A percentile compares a stretch with the other conserved stretches of the same genome.
These are phyloP conservation scores for Alisma plantagoaquatica DNA, from an alignment of 106 monocot species.

Conservation along the genomic window DNA sequence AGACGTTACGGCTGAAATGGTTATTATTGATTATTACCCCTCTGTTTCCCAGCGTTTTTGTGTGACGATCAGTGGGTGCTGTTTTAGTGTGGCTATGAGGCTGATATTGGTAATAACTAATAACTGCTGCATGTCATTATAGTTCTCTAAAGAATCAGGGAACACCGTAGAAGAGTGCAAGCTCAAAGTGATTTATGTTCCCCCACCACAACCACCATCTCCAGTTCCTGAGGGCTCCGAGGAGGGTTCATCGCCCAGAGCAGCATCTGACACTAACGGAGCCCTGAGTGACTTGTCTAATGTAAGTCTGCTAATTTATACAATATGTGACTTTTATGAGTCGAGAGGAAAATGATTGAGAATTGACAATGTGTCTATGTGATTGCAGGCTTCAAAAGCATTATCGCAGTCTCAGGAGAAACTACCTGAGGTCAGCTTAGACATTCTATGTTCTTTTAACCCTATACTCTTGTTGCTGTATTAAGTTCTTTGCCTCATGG, in stretches of 20 bases:
- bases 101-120: neutral
- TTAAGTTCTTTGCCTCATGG: neutral
- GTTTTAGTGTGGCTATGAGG: no score
- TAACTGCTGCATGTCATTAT: neutral
- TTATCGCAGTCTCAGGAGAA: conserved; percentile 32
- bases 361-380: neutral
- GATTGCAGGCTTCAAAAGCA: conserved; percentile 34
- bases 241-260: conserved; percentile 44
- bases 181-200: conserved; percentile 44
- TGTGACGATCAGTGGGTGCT: neutral
- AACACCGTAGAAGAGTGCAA: conserved; percentile 50
- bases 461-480: no score
- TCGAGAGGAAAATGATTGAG: neutral
- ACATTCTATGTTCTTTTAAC: no score
- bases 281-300: conserved; percentile 18
- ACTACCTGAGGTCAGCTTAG: conserved; percentile 37
- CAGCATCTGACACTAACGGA: conserved; percentile 45
- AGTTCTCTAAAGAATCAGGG: conserved; percentile 62
- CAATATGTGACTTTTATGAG: no score
- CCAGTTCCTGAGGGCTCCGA: conserved; percentile 53
- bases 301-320: conserved; percentile 22
- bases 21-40: conserved; percentile 3
- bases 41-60: neutral
- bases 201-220: conserved; percentile 59
- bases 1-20: conserved; percentile 69